Evolutionary conservation across 495 filamentous ascomycete genomes (phyloP).

Genomic region (Xanthoparmelia taractica): DNA sequence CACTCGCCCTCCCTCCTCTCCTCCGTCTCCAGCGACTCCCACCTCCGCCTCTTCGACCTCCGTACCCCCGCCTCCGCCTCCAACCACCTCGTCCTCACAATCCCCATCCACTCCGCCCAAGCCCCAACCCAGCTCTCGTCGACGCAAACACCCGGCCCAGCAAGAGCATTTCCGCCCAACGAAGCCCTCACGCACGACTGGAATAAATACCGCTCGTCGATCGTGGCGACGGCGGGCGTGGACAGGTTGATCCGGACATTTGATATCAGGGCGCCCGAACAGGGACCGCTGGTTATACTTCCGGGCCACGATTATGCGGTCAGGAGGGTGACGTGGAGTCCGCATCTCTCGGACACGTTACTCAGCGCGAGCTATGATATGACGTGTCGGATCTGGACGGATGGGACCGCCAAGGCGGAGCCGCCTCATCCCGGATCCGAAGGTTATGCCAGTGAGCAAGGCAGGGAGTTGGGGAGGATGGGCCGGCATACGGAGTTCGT

Average conservation of each 20-base stretch:
- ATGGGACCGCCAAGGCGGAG: constrained; percentile 53
- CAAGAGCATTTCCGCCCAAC: constrained; percentile 44
- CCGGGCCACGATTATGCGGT: constrained; percentile 87
- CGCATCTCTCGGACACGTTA: constrained; percentile 78
- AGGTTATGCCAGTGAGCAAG: constrained; percentile 35
- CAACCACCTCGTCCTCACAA: constrained; percentile 69
- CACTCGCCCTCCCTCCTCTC: constrained; percentile 71
- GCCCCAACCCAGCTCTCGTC: constrained; percentile 33
- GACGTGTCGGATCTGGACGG: constrained; percentile 89
- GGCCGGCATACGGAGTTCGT: constrained; percentile 89
- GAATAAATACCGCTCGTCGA: constrained; percentile 88
- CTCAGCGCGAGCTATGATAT: constrained; percentile 93
- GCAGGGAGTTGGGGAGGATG: constrained; percentile 77
- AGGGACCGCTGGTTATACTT: constrained; percentile 64
- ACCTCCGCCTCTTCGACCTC: constrained; percentile 82
- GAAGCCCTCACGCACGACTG: constrained; percentile 94
- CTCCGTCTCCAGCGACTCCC: constrained; percentile 74
- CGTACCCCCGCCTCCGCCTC: constrained; percentile 70
- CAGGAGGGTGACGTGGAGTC: constrained; percentile 76
- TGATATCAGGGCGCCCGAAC: constrained; percentile 66
- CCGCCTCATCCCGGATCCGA: constrained; percentile 24
- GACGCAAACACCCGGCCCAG: constrained; percentile 19
- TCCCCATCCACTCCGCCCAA: constrained; percentile 66
- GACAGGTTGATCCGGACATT: constrained; percentile 80
- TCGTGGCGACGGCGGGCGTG: constrained; percentile 85